Evolutionary conservation across 2,329 filamentous ascomycete species (phyloP).

Genomic region (Pseudocercospora crystallina): DNA sequence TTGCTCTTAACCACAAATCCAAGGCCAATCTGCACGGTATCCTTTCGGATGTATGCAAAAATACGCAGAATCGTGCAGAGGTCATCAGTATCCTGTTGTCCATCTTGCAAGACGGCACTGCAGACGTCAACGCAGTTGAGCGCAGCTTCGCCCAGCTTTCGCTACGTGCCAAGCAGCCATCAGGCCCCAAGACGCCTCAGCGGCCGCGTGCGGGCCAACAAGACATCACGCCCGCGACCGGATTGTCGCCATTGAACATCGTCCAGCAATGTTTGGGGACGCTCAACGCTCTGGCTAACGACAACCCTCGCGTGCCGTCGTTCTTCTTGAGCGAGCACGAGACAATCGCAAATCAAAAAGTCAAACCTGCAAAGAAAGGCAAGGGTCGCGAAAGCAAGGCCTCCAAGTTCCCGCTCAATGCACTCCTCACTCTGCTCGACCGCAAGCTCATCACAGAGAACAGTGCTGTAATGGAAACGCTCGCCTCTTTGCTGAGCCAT

Average conservation of each 20-base stretch:
- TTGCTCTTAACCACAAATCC: slow-evolving; percentile 84
- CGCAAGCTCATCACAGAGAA: slow-evolving; percentile 96
- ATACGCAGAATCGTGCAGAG: slow-evolving; percentile 91
- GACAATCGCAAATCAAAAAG: slow-evolving; percentile 57
- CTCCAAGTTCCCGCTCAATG: slow-evolving; percentile 88
- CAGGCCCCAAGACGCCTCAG: slow-evolving; percentile 73
- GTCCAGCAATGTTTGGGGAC: slow-evolving; percentile 92
- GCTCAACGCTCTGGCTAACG: slow-evolving; percentile 77
- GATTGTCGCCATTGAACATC: slow-evolving; percentile 90
- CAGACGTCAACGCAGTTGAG: slow-evolving; percentile 89
- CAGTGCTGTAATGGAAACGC: slow-evolving; percentile 91
- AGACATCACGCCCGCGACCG: slow-evolving; percentile 56
- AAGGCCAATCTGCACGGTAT: slow-evolving; percentile 82
- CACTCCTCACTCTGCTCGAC: slow-evolving; percentile 81
- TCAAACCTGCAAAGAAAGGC: slow-evolving; percentile 75
- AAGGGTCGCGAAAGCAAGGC: slow-evolving; percentile 84
- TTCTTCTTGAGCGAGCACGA: slow-evolving; percentile 97
- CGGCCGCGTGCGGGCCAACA: slow-evolving; percentile 65
- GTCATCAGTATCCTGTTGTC: slow-evolving; percentile 89
- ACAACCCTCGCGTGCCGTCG: slow-evolving; percentile 82
- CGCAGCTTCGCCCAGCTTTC: slow-evolving; percentile 93
- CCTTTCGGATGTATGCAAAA: slow-evolving; percentile 88
- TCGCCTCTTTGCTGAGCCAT: slow-evolving; percentile 81
- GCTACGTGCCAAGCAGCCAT: slow-evolving; percentile 74
- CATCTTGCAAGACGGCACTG: slow-evolving; percentile 92